Evolutionary conservation across 768 basidiomycete species (phyloP), one percentile per base, ranked within the genome.

Genomic region (Amylocystis lapponica): DNA sequence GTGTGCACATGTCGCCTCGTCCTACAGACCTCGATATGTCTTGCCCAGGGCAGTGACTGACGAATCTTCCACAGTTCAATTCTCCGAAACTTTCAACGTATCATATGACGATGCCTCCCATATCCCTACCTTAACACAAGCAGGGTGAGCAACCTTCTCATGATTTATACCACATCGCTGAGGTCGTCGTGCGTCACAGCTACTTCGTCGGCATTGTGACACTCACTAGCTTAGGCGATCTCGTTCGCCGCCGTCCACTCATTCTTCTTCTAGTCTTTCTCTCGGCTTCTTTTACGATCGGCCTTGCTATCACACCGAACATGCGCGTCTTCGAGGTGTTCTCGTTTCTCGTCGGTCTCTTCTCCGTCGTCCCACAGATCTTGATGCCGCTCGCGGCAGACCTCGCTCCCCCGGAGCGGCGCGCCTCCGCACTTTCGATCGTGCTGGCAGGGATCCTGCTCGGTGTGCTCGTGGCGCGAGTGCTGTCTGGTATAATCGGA

Each of bases 191-290:
- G 11, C 3, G 29, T 27, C 26, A 11, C 37, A 62, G 60, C 11
- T 62, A 61, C 44, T 58, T 53, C n/a, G 39, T 54, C 21, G 62
- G 62, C 14, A 42, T 56, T 1, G 60, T 92, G 3, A 61, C 92
- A 30, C 76, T 94, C 42, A 76, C 85, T 0, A 90, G 90, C 1
- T 68, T 90, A 0, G 90, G 92, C 5, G 91, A 95, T 59, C 73
- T 93, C 16, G 72, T 90, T 23, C 82, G 84, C 17, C 68, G 90
- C 27, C 71, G 91, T 12, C 81, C 79, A 33, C 69, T 95, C 0
- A 71, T 85, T 23, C 67, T 94, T 19, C 46, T 69, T 11, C 62
- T 89, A 14, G 66, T 83, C 32, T 50, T 73, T 1, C 32, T 74
- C 19, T 77, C 81, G 0, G 72, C 75, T 0, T 54, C 70, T 3